These are phyloP conservation scores for Macrolepiota fuliginosa DNA, from an alignment of 768 basidiomycete genomes.

Conservation along the genomic window DNA sequence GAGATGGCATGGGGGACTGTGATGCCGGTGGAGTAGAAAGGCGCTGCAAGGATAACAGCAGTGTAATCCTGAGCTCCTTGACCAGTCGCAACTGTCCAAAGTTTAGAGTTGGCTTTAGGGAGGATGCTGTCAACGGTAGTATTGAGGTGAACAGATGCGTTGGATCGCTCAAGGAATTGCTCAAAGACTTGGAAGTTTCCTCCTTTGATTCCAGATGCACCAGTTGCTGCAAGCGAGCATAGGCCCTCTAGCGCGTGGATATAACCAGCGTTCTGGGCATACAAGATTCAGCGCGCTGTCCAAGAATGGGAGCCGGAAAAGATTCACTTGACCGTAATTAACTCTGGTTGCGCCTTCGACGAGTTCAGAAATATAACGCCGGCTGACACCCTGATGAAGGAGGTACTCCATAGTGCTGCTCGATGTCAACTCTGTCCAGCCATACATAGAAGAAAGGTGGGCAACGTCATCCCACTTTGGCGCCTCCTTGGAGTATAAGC, in stretches of 20 bases:
- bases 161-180: conserved; percentile 67
- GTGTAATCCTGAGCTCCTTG: conserved; percentile 54
- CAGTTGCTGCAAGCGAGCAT: conserved; percentile 67
- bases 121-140: conserved; percentile 61
- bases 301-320: not conserved
- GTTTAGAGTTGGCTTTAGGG: conserved; percentile 34
- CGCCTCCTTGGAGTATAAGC: conserved; percentile 51
- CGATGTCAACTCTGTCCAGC: conserved; percentile 47
- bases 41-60: conserved; percentile 84
- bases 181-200: conserved; percentile 90
- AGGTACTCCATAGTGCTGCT: conserved; percentile 60
- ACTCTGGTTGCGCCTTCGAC: conserved; percentile 80
- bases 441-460: conserved; percentile 50
- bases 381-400: conserved; percentile 47
- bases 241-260: conserved; percentile 80
- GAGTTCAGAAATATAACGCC: conserved; percentile 66
- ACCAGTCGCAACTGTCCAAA: conserved; percentile 52
- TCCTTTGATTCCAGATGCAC: conserved; percentile 64
- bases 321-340: conserved; percentile 74
- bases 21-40: conserved; percentile 71
- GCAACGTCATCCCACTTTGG: conserved; percentile 64
- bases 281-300: not conserved
- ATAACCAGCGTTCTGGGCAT: conserved; percentile 52
- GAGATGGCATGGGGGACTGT: conserved; percentile 45
- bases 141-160: conserved; percentile 67